Evolutionary conservation across 73 alveolate species (phyloP).

Genomic region (Paramecium pentaurelia): DNA sequence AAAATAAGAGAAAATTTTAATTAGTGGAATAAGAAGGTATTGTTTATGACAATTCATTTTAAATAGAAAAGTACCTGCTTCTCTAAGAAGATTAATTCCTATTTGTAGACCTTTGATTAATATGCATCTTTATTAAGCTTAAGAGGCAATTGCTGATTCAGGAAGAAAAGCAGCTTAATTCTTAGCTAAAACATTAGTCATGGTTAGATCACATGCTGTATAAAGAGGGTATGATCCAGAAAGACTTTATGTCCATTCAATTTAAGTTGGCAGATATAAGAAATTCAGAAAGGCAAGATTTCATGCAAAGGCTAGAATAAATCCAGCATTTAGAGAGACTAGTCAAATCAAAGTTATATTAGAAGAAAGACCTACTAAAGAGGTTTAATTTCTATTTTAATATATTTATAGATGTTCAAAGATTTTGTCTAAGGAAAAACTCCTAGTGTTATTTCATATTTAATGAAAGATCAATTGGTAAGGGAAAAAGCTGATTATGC

Average conservation of each 20-base stretch:
- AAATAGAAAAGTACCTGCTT: conserved; percentile 33
- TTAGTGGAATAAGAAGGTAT: conserved; percentile 29
- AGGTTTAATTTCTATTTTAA: background rate
- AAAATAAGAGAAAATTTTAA: background rate
- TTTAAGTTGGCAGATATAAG: background rate
- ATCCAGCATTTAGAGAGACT: background rate
- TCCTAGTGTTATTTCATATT: background rate
- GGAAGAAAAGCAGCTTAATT: conserved; percentile 27
- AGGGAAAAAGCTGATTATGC: background rate
- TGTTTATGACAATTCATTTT: background rate
- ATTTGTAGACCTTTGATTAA: background rate
- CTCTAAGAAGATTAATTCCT: background rate
- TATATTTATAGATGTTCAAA: background rate
- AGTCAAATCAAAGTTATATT: background rate
- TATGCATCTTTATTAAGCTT: background rate
- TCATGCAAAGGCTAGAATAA: conserved; percentile 35
- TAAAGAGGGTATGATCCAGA: conserved; percentile 32
- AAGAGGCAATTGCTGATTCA: background rate
- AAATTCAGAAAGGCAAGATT: conserved; percentile 4
- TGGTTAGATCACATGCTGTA: conserved; percentile 29
- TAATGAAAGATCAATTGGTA: background rate
- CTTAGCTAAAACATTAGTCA: background rate
- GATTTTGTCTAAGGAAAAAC: background rate
- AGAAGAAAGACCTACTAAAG: conserved; percentile 27
- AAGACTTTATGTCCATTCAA: conserved; percentile 15